Evolutionary conservation across 139 green algal species (phyloP), one percentile per base, ranked within the genome.

Genomic region (Picochlorum sp.): DNA sequence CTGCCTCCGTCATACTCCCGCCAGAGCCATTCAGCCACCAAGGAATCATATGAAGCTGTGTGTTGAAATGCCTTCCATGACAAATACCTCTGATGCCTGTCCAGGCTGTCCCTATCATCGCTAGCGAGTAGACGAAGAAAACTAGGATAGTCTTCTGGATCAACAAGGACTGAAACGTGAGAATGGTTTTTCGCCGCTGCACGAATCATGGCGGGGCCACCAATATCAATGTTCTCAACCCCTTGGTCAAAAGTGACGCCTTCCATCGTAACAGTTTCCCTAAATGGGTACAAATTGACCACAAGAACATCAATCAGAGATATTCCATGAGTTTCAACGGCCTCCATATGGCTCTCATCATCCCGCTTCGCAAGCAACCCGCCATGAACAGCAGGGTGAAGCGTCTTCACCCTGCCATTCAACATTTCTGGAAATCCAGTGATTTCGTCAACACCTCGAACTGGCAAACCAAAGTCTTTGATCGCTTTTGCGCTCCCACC

Each of bases 181-280:
- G 56, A 81, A 38, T 90, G 84, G 80, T 96, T 96, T 78, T 96
- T 96, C 26, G 90, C 90, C 49, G 90, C 90, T 15, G 86, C 89
- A 3, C 94, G 85, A 63, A 99, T 96, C 94, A 99, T 98, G 45
- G 89, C 83, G 8, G 94, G 94, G 2, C 94, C 94, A 23, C 94
- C 94, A 51, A 99, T 99, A 81, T 99, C 94, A 45, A 99, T 98
- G 77, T 99, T 98, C 81, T 99, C 94, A 11, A 99, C 83, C 6
- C 82, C 86, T 16, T 61, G 72, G 69, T 73, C 49, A 54, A 50
- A 66, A 45, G 61, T 56, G 13, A 15, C 52, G 16, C 69, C 70
- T 20, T 57, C 74, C 8, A 71, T 66, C 0, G 90, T 92, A 13
- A 97, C 92, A 0, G 94, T 99, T 45, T 83, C 75, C 26, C 90